Conservation (phyloP, 2,329 filamentous ascomycete genomes). For the Aspergillus sp. region DNA sequence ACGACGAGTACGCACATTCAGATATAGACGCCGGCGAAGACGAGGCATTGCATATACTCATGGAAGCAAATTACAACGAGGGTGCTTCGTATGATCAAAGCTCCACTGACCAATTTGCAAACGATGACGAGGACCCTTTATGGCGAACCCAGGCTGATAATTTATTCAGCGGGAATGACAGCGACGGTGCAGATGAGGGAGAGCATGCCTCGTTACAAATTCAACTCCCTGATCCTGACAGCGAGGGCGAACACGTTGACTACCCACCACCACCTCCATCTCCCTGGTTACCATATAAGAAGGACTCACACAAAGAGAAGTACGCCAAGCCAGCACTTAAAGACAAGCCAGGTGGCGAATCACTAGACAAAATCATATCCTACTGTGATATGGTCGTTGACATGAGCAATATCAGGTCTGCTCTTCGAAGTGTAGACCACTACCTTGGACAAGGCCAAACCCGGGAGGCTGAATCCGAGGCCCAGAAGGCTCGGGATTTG, state of each 20-base stretch:
- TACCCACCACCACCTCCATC: too few species aligned
- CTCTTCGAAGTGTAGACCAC: background rate
- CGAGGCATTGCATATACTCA: background rate
- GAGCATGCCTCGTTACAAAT: too few species aligned
- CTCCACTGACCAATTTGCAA: background rate
- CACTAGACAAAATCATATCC: background rate
- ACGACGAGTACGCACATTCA: background rate
- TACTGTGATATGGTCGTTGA: slow-evolving; percentile 4
- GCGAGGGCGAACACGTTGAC: too few species aligned
- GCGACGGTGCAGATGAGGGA: background rate
- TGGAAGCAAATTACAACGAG: background rate
- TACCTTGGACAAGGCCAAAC: slow-evolving; percentile 1
- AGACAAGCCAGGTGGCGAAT: too few species aligned
- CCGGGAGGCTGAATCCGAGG: slow-evolving; percentile 12
- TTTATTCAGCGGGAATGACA: background rate
- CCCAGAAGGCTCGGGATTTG: slow-evolving; percentile 10
- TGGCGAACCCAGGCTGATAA: too few species aligned
- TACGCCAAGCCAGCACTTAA: too few species aligned
- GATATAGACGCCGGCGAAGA: background rate
- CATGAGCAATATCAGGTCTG: background rate
- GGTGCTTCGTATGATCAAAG: background rate
- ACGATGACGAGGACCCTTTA: background rate
- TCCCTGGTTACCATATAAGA: too few species aligned
- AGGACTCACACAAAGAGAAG: too few species aligned
- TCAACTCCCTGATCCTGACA: too few species aligned